Evolutionary conservation across 352 stramenopile species (phyloP).

Genomic region (Pythium dissotocum): DNA sequence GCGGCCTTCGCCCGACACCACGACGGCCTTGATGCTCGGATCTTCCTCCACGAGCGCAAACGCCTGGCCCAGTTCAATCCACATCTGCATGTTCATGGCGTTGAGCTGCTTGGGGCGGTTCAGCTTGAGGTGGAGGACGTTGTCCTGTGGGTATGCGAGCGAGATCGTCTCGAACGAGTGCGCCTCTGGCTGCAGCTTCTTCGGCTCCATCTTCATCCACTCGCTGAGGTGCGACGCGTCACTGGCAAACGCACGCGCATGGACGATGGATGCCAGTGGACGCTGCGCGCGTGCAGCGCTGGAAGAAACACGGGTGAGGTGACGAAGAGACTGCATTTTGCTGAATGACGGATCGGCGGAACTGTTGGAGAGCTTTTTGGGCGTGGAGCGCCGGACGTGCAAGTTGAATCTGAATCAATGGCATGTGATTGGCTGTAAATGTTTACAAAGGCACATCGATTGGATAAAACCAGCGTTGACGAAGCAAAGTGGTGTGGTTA

Average conservation of each 20-base stretch:
- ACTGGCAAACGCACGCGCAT: conserved; percentile 29
- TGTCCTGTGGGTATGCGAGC: conserved; percentile 34
- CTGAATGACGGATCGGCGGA: background rate
- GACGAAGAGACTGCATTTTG: conserved; percentile 26
- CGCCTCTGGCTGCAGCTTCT: conserved; percentile 36
- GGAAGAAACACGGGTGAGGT: conserved; percentile 14
- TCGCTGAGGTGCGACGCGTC: conserved; percentile 49
- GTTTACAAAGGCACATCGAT: background rate
- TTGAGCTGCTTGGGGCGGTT: conserved; percentile 85
- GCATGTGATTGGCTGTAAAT: conserved; percentile 3
- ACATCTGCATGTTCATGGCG: conserved; percentile 91
- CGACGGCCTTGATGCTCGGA: conserved; percentile 65
- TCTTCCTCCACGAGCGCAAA: conserved; percentile 74
- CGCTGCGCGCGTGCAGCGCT: background rate
- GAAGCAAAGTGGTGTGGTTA: conserved; percentile 11
- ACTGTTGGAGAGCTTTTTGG: conserved; percentile 17
- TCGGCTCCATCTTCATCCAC: conserved; percentile 56
- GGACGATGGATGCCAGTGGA: background rate
- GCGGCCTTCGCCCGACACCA: conserved; percentile 79
- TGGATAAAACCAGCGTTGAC: background rate
- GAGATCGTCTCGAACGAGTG: conserved; percentile 63
- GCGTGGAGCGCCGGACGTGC: conserved; percentile 21
- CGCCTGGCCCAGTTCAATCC: conserved; percentile 68
- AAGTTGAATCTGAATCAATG: conserved; percentile 15
- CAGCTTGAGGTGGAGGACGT: conserved; percentile 80